These are phyloP conservation scores for Amylostereum chailletii DNA, from an alignment of 1,284 basidiomycete genomes.

Conservation along the genomic window DNA sequence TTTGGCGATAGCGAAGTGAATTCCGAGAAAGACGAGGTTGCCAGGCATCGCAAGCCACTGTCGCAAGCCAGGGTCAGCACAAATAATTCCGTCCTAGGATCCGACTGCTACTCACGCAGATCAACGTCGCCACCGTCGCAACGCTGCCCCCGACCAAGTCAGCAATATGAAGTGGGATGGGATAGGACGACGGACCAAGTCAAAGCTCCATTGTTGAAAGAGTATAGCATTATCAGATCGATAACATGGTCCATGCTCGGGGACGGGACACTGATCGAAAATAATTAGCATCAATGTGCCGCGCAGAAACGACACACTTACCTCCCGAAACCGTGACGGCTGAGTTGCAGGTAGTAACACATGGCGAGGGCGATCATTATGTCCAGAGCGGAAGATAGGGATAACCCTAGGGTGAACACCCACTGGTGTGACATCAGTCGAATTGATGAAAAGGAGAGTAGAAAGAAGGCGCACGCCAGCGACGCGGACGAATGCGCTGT, in stretches of 20 bases:
- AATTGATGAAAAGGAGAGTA: background rate
- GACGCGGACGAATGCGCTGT: background rate
- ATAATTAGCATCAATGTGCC: too few relatives aligned
- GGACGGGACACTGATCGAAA: too few relatives aligned
- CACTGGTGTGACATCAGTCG: constrained; percentile 20
- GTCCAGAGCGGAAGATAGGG: constrained; percentile 37
- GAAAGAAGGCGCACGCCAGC: background rate
- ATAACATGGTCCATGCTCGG: background rate
- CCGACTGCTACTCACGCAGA: constrained; percentile 28
- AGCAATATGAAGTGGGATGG: too few relatives aligned
- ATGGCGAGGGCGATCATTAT: constrained; percentile 37
- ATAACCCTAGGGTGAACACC: constrained; percentile 43
- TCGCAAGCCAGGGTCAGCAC: constrained; percentile 11
- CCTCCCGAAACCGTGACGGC: constrained; percentile 18
- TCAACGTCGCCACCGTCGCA: constrained; percentile 27
- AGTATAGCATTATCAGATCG: background rate
- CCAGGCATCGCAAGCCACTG: constrained; percentile 39
- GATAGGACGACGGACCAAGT: too few relatives aligned
- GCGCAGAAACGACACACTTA: too few relatives aligned
- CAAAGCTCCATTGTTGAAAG: background rate
- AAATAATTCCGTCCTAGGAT: constrained; percentile 3
- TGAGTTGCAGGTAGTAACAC: constrained; percentile 32
- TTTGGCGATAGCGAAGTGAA: constrained; percentile 46
- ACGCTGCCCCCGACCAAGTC: constrained; percentile 18
- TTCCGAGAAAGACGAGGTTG: constrained; percentile 38